phyloP scores from a whole-genome alignment of 2,329 filamentous ascomycete genomes.

The Zasmidium citrigriseum region DNA sequence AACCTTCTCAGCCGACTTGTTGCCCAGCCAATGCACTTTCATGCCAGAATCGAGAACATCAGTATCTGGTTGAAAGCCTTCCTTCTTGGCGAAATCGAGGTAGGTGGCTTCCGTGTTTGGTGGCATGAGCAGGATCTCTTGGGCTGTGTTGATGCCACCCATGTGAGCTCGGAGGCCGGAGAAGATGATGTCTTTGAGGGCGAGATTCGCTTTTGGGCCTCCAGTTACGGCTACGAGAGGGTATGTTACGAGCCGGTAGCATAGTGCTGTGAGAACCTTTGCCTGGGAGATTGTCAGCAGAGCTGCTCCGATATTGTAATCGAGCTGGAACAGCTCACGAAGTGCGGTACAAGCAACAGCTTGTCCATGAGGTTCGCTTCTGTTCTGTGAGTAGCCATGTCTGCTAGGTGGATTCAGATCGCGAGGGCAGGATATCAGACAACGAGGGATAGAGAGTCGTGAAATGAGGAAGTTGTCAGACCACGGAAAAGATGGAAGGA shows the following conservation, averaged over 20 bases:
- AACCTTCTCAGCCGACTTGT: conserved; percentile 39
- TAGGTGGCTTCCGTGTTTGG: conserved; percentile 37
- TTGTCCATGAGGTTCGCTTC: conserved; percentile 18
- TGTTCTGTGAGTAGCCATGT: not conserved
- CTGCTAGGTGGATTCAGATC: no score
- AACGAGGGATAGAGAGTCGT: not conserved
- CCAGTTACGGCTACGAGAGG: conserved; percentile 34
- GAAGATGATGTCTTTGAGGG: conserved; percentile 31
- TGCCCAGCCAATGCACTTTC: conserved; percentile 51
- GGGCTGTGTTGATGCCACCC: conserved; percentile 29
- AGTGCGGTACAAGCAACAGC: conserved; percentile 17
- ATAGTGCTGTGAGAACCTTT: conserved; percentile 35
- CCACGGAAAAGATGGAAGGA: no score
- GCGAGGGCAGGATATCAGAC: no score
- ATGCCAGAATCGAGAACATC: conserved; percentile 46
- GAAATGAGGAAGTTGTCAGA: no score
- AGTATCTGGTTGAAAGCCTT: conserved; percentile 40
- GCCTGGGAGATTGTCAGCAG: conserved; percentile 10
- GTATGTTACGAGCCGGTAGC: conserved; percentile 35
- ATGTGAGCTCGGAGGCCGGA: conserved; percentile 27
- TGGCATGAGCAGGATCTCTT: conserved; percentile 38
- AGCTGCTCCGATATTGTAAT: no score
- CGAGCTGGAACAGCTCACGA: not conserved
- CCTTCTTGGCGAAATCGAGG: conserved; percentile 36
- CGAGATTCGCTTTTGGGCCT: conserved; percentile 27